A percentile compares a stretch with the other conserved stretches of the same genome.
These are phyloP conservation scores for Fusarium tricinctum DNA, from an alignment of 2,329 filamentous ascomycete genomes.

Conservation along the genomic window DNA sequence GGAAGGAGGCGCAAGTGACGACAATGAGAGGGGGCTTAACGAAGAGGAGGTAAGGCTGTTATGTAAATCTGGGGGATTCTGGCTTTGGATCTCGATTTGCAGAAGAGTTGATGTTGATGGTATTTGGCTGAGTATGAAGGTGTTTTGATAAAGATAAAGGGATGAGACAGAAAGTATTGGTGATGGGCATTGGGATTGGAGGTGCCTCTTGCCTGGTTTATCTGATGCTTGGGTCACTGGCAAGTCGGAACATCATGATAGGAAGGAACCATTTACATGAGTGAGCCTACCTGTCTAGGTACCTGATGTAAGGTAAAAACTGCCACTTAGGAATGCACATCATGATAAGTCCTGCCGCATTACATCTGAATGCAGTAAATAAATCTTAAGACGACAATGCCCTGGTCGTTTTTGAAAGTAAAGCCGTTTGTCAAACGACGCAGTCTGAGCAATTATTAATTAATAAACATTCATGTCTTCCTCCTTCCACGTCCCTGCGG, in stretches of 20 bases:
- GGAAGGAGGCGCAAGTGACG: conserved; percentile 11
- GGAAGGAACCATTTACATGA: conserved; percentile 3
- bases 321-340: not conserved
- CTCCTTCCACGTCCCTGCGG: conserved; percentile 24
- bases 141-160: conserved; percentile 18
- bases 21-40: conserved; percentile 36
- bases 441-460: not conserved
- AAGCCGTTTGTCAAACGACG: not conserved
- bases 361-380: not conserved
- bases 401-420: not conserved
- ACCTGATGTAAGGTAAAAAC: not conserved
- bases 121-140: conserved; percentile 3
- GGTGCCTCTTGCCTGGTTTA: not conserved
- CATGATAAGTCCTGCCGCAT: too few relatives aligned
- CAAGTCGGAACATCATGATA: conserved; percentile 1
- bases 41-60: conserved; percentile 26
- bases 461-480: not conserved
- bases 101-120: conserved; percentile 15
- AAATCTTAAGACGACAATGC: not conserved
- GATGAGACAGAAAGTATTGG: conserved; percentile 25
- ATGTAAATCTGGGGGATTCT: conserved; percentile 30
- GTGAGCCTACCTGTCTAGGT: not conserved
- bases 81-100: conserved; percentile 2
- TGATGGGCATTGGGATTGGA: not conserved
- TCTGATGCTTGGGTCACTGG: not conserved